Conservation (phyloP, 202 grass and related monocot species). For the Elaeis oleifera region DNA sequence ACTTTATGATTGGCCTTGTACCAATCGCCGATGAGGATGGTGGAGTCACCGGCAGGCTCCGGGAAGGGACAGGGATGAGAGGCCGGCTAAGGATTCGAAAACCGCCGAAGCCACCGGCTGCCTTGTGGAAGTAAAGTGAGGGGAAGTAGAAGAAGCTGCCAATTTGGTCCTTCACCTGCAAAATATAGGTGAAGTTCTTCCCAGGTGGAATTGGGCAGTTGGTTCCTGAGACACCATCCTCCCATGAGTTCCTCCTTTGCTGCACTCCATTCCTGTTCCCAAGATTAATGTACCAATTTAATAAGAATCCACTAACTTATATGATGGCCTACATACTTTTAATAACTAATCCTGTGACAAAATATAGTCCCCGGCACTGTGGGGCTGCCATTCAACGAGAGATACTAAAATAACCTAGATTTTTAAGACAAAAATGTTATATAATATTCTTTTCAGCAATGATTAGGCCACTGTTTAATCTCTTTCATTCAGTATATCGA, state of each 20-base stretch:
- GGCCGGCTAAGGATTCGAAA: conserved; percentile 9
- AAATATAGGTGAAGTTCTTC: conserved; percentile 6
- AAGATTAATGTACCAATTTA: too few relatives aligned
- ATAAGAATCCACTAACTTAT: too few relatives aligned
- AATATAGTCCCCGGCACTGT: too few relatives aligned
- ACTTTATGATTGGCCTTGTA: conserved; percentile 13
- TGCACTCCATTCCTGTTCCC: conserved; percentile 6
- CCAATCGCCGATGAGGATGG: conserved; percentile 5
- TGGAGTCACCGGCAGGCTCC: not conserved
- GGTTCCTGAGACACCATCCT: conserved; percentile 8
- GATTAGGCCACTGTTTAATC: too few relatives aligned
- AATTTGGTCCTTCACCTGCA: conserved; percentile 13
- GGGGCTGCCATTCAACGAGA: too few relatives aligned
- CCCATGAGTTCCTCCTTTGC: conserved; percentile 10
- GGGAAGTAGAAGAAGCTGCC: conserved; percentile 19
- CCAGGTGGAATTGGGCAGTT: conserved; percentile 10
- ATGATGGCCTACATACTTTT: too few relatives aligned
- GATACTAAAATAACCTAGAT: too few relatives aligned
- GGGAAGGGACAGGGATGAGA: conserved; percentile 6
- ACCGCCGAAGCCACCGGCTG: conserved; percentile 7
- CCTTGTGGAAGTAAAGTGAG: conserved; percentile 12
- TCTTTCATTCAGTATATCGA: too few relatives aligned
- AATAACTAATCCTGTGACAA: too few relatives aligned
- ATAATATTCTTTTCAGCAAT: too few relatives aligned
- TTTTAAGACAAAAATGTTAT: too few relatives aligned